Evolutionary conservation across 2,329 filamentous ascomycete genomes (phyloP), one percentile per base, ranked within the genome.

Genomic region (Mariannaea elegans): DNA sequence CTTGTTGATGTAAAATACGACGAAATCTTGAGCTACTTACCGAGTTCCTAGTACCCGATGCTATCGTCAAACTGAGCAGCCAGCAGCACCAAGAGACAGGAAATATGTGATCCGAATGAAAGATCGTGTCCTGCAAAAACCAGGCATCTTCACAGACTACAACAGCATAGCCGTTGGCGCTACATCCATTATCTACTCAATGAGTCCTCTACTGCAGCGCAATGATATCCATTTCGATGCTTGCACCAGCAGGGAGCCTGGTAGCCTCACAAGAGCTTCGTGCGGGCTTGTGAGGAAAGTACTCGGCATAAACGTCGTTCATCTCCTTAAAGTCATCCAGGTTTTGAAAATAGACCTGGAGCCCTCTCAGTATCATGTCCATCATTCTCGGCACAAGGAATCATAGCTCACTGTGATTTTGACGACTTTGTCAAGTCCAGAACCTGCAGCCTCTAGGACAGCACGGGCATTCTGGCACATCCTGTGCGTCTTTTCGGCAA

Each of bases 361-460:
- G 0, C 5, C 8, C 8, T n/a, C 14, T 36, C 14, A 36, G 32
- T n/a, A 36, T 5, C 7, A 12, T 36, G 2, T 7, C 2, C 14
- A n/a, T 23, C 8, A 4, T 2, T 3, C 8, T 5, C 12, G 46
- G 6, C 56, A 13, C 1, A 4, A 21, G 18, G 9, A 14, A 2
- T 9, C 3, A 5, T 5, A 36, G 42, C 65, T 3, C 19, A 68
- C 66, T 3, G 55, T 86, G 45, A 90, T 85, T 78, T 91, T 90
- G 66, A 92, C 86, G n/a, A 91, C 85, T 68, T 86, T 86, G 44
- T 81, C 76, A 18, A 93, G 80, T 36, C 79, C 80, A 14, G 84
- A 88, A 4, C 88, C 89, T 1, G 89, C 88, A 51, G 86, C 89
- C 56, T 87, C 83, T 12, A 93, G 80, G 52, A 93, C 88, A n/a